Percentiles rank a stretch among this genome's conserved stretches.
These are phyloP conservation scores for Talaromyces funiculosus DNA, from an alignment of 2,329 filamentous ascomycete species.

Conservation along the genomic window DNA sequence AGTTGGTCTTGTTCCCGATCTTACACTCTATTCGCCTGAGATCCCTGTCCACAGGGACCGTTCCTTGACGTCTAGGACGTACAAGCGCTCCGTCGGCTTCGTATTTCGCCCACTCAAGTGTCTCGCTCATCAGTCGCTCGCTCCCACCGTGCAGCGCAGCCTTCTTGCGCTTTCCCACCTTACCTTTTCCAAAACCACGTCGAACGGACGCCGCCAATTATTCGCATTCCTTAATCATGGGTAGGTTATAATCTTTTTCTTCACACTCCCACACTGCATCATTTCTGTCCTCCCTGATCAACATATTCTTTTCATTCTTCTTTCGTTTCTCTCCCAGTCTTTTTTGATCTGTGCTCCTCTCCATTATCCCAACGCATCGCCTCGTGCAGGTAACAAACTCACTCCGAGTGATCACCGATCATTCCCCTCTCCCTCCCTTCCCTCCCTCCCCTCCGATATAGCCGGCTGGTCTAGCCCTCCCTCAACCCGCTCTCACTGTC, in stretches of 20 bases:
- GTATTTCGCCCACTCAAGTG: slow-evolving; percentile 12
- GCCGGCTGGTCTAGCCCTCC: slow-evolving; percentile 16
- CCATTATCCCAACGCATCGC: not conserved
- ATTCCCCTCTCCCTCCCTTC: not conserved
- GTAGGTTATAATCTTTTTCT: slow-evolving; percentile 17
- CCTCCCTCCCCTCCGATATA: slow-evolving; percentile 1
- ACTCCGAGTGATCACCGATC: slow-evolving; percentile 5
- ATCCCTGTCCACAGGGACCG: slow-evolving; percentile 13
- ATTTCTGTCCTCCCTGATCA: not conserved
- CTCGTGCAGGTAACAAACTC: slow-evolving; percentile 9
- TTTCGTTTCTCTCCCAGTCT: not conserved
- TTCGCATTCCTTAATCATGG: slow-evolving; percentile 21
- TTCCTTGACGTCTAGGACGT: slow-evolving; percentile 14
- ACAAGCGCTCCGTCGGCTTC: slow-evolving; percentile 13
- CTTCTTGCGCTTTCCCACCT: slow-evolving; percentile 14
- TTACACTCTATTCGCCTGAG: slow-evolving; percentile 10
- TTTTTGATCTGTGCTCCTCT: slow-evolving; percentile 11
- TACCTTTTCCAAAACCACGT: slow-evolving; percentile 11
- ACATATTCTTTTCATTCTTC: not conserved
- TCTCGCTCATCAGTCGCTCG: slow-evolving; percentile 12
- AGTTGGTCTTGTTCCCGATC: slow-evolving; percentile 3
- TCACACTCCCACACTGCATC: slow-evolving; percentile 2
- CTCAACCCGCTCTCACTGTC: slow-evolving; percentile 23
- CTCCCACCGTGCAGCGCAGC: slow-evolving; percentile 14
- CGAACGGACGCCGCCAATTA: slow-evolving; percentile 16